Evolutionary conservation across 1,284 basidiomycete genomes (phyloP), one percentile per base, ranked within the genome.

Genomic region (Cystobasidium sp.): DNA sequence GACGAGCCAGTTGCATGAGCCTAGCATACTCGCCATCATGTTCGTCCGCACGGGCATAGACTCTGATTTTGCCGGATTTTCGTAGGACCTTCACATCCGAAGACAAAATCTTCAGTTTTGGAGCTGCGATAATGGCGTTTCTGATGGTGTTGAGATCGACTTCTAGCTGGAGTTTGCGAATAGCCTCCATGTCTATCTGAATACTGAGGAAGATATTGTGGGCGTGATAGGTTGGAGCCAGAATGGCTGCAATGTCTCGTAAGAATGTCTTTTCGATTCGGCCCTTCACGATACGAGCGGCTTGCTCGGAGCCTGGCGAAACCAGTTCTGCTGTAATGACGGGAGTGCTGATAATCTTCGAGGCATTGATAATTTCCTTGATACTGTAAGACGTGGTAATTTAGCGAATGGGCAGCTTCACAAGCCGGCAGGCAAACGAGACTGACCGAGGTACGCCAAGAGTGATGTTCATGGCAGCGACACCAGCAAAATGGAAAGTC

Each of bases 401-500:
- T 53, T n/a, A 7, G 18, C 18, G n/a, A 37, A 39, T 39, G 46
- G 6, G 8, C n/a, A 20, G 12, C 41, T 16, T 14, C 31, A 49
- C 14, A 43, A 22, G 24, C 22, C 4, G 14, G 14, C 6, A 52
- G 16, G 55, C 20, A 41, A 59, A 9, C 8, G 8, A 3, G 7
- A 55, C 69, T 39, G 37, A 73, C 70, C 97, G 95, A 24, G 97
- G 97, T 12, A 99, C 97, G 86, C 97, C 97, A 52, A 99, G 88
- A 0, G 97, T 99, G 78, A 99, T 94, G 84, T 98, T 99, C 97
- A 99, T 99, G 46, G 95, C 97, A 12, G 97, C 97, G 77, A 99
- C 95, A 86, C 97, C 97, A 80, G 97, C 97, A 84, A 99, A 99
- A 86, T 99, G 97, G 89, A 99, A 99, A 75, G 97, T 99, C 84